Evolutionary conservation across 2,329 filamentous ascomycete species (phyloP).

Genomic region (Aspergillus transmontanensis): DNA sequence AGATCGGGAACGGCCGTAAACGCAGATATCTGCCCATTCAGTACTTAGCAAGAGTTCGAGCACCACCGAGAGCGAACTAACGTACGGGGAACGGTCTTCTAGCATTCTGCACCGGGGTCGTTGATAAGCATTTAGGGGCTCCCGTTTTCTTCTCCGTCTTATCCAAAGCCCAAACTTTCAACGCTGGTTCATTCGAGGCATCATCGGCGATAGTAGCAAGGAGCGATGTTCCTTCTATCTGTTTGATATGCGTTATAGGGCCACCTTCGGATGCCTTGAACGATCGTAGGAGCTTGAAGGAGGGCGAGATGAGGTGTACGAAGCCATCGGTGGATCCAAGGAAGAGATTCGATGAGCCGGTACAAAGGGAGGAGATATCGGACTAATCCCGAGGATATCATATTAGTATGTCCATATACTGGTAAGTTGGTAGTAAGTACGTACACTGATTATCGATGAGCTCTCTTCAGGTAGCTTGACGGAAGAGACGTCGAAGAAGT

Average conservation of each 20-base stretch:
- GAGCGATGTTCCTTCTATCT: conserved; percentile 82
- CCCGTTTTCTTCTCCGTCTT: conserved; percentile 93
- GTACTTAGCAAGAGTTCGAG: conserved; percentile 3
- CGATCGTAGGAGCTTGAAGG: conserved; percentile 81
- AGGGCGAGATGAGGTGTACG: conserved; percentile 82
- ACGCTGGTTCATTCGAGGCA: conserved; percentile 77
- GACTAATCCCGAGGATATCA: conserved; percentile 37
- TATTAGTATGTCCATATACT: not conserved
- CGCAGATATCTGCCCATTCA: conserved; percentile 63
- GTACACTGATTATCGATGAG: conserved; percentile 76
- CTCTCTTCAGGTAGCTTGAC: conserved; percentile 79
- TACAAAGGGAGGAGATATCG: conserved; percentile 80
- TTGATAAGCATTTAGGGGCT: conserved; percentile 83
- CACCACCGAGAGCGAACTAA: not conserved
- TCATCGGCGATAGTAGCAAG: conserved; percentile 84
- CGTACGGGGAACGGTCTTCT: conserved; percentile 87
- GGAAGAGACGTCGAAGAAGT: conserved; percentile 95
- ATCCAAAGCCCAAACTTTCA: conserved; percentile 98
- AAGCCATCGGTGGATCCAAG: conserved; percentile 82
- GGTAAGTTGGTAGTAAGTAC: conserved; percentile 29
- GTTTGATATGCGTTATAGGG: conserved; percentile 86
- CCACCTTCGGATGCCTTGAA: conserved; percentile 81
- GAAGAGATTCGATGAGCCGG: conserved; percentile 87
- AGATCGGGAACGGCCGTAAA: conserved; percentile 86
- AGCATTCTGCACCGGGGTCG: conserved; percentile 82